phyloP scores from a whole-genome alignment of 352 stramenopile genomes.

The Phytophthora cactorum region DNA sequence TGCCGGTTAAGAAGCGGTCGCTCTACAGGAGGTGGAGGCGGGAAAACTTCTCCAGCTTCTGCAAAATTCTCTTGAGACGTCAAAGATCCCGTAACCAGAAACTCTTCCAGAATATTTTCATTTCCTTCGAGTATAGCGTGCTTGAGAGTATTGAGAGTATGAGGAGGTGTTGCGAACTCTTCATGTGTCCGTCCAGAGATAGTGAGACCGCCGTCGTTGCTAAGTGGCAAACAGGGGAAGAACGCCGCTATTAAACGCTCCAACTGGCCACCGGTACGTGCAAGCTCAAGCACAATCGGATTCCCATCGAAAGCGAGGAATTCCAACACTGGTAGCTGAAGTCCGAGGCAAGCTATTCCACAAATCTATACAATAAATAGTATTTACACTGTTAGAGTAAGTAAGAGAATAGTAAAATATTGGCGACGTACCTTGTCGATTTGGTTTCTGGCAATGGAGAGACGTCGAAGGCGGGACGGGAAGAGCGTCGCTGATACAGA shows the following conservation, averaged over 20 bases:
- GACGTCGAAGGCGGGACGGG: constrained; percentile 42
- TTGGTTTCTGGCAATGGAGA: constrained; percentile 66
- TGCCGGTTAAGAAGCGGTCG: neutral
- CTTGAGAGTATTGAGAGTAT: constrained; percentile 15
- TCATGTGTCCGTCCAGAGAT: constrained; percentile 23
- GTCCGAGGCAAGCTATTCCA: constrained; percentile 49
- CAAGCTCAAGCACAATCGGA: constrained; percentile 37
- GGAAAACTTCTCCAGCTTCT: neutral
- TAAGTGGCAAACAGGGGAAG: constrained; percentile 39
- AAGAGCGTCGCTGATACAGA: constrained; percentile 38
- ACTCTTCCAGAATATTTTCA: constrained; percentile 23
- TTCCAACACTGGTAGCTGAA: constrained; percentile 47
- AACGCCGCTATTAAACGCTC: constrained; percentile 51
- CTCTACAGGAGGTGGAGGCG: constrained; percentile 4
- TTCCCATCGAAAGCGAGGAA: constrained; percentile 62
- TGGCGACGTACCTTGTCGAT: constrained; percentile 55
- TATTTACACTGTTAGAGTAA: neutral
- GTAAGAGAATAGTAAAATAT: neutral
- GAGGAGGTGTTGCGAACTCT: constrained; percentile 4
- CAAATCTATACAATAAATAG: constrained; percentile 41
- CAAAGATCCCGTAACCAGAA: constrained; percentile 19
- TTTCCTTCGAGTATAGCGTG: constrained; percentile 28
- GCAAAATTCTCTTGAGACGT: neutral
- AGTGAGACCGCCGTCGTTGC: constrained; percentile 30
- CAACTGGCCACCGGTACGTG: constrained; percentile 42